A percentile compares a stretch with the other conserved stretches of the same genome.
Evolutionary conservation across 202 grass and related monocot genomes (phyloP).

Genomic region (Digitaria exilis): DNA sequence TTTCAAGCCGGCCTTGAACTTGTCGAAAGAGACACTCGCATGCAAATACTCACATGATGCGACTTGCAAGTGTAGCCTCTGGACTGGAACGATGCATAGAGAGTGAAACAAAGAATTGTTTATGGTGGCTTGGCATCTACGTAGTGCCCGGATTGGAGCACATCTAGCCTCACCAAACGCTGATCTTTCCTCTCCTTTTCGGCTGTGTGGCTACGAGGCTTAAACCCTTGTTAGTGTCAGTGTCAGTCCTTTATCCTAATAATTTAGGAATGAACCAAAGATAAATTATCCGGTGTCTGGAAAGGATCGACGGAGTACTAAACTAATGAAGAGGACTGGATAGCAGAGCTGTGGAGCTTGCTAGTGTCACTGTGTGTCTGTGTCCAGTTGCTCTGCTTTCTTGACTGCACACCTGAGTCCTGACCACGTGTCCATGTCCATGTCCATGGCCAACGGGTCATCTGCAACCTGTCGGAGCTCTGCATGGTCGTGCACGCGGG

Average conservation of each 20-base stretch:
- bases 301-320: background rate
- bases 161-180: background rate
- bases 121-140: background rate
- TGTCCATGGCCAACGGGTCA: slow-evolving; percentile 70
- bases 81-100: background rate
- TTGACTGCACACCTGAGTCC: too few species aligned
- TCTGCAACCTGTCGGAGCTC: slow-evolving; percentile 73
- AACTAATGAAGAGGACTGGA: background rate
- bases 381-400: background rate
- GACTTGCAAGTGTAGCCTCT: background rate
- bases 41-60: background rate
- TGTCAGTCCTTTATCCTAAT: background rate
- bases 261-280: background rate
- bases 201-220: background rate
- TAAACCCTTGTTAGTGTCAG: background rate
- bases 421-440: too few species aligned
- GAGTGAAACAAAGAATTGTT: background rate
- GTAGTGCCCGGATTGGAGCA: background rate
- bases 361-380: background rate
- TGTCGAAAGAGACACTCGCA: background rate
- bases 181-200: background rate
- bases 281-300: background rate
- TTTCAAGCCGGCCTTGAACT: background rate
- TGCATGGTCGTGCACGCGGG: slow-evolving; percentile 58
- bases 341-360: background rate